Evolutionary conservation across 2,329 filamentous ascomycete species (phyloP).

Genomic region (Arthrocladium fulminans): DNA sequence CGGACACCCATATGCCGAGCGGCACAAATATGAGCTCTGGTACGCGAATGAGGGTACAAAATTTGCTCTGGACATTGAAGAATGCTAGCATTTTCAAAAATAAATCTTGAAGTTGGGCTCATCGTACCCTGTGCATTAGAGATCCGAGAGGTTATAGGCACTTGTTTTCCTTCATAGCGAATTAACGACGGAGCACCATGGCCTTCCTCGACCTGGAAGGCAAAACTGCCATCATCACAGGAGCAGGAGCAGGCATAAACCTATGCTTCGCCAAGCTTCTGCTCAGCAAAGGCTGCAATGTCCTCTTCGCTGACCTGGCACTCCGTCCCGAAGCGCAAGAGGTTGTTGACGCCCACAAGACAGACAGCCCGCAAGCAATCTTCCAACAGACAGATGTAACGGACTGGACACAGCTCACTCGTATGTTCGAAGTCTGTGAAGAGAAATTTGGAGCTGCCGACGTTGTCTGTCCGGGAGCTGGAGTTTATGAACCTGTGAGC

Average conservation of each 20-base stretch:
- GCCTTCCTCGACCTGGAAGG: constrained; percentile 1
- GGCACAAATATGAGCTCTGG: too few species aligned
- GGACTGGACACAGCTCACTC: constrained; percentile 40
- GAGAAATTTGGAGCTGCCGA: constrained; percentile 40
- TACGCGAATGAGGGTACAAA: too few species aligned
- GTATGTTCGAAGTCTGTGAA: constrained; percentile 41
- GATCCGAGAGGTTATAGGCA: too few species aligned
- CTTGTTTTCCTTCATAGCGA: too few species aligned
- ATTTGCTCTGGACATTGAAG: too few species aligned
- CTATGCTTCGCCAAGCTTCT: constrained; percentile 34
- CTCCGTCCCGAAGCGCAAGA: constrained; percentile 36
- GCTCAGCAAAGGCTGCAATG: constrained; percentile 35
- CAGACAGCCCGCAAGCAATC: constrained; percentile 26
- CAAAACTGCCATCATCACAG: constrained; percentile 13
- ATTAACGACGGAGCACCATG: too few species aligned
- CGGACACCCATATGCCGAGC: too few species aligned
- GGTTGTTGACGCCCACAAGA: constrained; percentile 31
- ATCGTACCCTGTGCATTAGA: too few species aligned
- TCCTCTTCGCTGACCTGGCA: constrained; percentile 36
- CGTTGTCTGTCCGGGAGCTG: constrained; percentile 39
- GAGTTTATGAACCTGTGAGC: constrained; percentile 29
- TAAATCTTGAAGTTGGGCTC: too few species aligned
- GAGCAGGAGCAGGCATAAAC: constrained; percentile 33
- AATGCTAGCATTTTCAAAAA: too few species aligned
- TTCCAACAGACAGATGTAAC: constrained; percentile 40